A percentile compares a stretch with the other conserved stretches of the same genome.
Conservation (phyloP, 2,329 filamentous ascomycete genomes). For the Pseudocercospora fuligena region DNA sequence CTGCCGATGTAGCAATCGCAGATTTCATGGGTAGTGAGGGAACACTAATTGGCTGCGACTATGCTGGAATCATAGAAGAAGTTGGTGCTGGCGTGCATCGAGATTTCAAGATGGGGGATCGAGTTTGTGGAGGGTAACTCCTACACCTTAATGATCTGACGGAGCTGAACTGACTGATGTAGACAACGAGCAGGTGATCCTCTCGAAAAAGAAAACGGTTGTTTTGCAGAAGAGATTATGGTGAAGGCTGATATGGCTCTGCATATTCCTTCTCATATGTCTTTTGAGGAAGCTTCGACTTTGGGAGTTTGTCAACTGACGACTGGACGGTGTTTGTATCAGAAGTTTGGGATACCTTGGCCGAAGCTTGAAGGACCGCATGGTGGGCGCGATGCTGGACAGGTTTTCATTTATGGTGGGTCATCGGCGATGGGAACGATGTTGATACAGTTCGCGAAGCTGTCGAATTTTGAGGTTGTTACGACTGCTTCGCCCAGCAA, state of each 20-base stretch:
- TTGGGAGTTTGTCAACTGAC: slow-evolving; percentile 28
- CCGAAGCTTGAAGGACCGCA: neutral
- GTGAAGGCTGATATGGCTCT: slow-evolving; percentile 21
- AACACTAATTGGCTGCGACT: slow-evolving; percentile 26
- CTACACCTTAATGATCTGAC: too few species aligned
- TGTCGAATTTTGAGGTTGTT: slow-evolving; percentile 43
- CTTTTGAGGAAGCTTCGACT: slow-evolving; percentile 29
- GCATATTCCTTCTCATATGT: slow-evolving; percentile 27
- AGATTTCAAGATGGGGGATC: slow-evolving; percentile 32
- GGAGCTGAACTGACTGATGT: neutral
- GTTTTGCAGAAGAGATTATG: slow-evolving; percentile 13
- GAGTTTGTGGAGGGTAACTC: slow-evolving; percentile 29
- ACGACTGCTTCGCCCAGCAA: slow-evolving; percentile 52
- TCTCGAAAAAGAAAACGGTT: slow-evolving; percentile 30
- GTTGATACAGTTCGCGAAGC: slow-evolving; percentile 55
- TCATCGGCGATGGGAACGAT: slow-evolving; percentile 55
- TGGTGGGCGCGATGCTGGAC: slow-evolving; percentile 19
- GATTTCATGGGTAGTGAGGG: neutral
- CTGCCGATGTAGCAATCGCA: slow-evolving; percentile 43
- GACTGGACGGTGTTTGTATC: slow-evolving; percentile 27
- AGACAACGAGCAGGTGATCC: slow-evolving; percentile 20
- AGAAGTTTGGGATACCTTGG: slow-evolving; percentile 12
- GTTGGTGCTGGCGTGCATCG: slow-evolving; percentile 36
- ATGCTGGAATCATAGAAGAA: slow-evolving; percentile 33
- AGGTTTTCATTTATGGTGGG: slow-evolving; percentile 37